Evolutionary conservation across 2,329 filamentous ascomycete genomes (phyloP).

Genomic region (Colletotrichum cereale): DNA sequence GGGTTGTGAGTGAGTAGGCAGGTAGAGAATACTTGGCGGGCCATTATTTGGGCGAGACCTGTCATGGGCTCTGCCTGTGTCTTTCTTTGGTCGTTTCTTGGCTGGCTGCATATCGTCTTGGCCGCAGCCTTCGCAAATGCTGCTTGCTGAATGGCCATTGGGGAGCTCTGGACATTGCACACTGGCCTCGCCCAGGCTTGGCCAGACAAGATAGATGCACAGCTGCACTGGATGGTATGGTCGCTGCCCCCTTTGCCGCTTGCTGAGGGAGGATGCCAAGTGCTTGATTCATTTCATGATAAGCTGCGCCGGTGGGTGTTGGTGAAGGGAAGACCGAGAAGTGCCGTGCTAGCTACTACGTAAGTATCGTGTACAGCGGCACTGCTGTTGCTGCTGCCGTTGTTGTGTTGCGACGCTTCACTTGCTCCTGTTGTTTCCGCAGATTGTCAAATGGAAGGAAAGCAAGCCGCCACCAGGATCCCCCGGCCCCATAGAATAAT

Average conservation of each 20-base stretch:
- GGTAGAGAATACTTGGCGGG: neutral
- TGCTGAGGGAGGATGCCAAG: conserved; percentile 12
- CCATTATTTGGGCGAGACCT: neutral
- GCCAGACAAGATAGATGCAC: neutral
- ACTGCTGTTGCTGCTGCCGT: neutral
- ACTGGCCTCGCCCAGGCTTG: conserved; percentile 27
- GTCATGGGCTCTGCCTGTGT: neutral
- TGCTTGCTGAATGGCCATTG: conserved; percentile 20
- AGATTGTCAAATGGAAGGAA: conserved; percentile 1
- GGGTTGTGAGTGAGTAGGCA: neutral
- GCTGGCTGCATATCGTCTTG: conserved; percentile 38
- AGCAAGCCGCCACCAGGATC: conserved; percentile 22
- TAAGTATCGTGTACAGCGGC: neutral
- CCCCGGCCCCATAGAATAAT: neutral
- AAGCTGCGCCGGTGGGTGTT: neutral
- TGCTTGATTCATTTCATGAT: neutral
- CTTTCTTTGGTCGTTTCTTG: conserved; percentile 30
- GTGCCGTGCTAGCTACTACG: neutral
- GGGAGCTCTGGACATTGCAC: conserved; percentile 5
- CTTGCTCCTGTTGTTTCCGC: conserved; percentile 1
- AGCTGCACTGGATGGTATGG: neutral
- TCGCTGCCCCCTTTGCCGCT: neutral
- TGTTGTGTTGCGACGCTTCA: neutral
- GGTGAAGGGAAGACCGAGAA: neutral
- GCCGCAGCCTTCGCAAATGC: conserved; percentile 30